Base-by-base conservation (phyloP, 805 yeast genomes). In the Wickerhamia fluorescens region DNA sequence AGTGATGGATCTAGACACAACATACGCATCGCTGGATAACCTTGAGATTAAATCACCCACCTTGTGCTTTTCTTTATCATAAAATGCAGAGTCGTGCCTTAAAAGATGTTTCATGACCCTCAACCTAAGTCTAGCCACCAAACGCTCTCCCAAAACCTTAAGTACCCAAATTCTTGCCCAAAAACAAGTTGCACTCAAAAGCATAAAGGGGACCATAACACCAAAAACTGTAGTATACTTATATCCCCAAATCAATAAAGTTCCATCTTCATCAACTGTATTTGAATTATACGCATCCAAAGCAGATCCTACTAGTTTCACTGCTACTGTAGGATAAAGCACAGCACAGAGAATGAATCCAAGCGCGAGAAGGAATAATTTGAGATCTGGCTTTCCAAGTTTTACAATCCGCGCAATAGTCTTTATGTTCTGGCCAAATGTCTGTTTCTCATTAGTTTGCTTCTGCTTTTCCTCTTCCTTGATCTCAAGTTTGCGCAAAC, bases 81-180 rank as follows among this genome's bases (percentile, higher is more conserved):
- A 64, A 35, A 64, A 64, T 5, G 55, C 52, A 1, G 65, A 35
- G 35, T 64, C 70, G 36, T 64, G 68, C 20, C 67, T 41, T 14
- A 64, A 48, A 37, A 64, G 46, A 33, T 56, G 51, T 39, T 61
- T 61, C 68, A 63, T 62, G 5, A 59, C 61, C 22, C 61, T 40
- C 16, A 58, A 45, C 29, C 70, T 45, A 20, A 64, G 53, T 21
- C 70, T 38, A 10, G 70, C 69, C 12, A 63, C 69, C 24, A 64
- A 45, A 24, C 69, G 40, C 44, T 64, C 70, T 3, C 70, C 70
- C 20, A 64, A 39, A 24, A 64, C 40, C 28, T 49, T 49, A 30
- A 50, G 38, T 18, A 51, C 60, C 68, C 68, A 63, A 33, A 60
- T 61, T 29, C 70, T 47, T 14, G 70, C 68, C 70, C 70, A 63